Conservation (phyloP, 768 basidiomycete species). For the Daedaleopsis sinensis region DNA sequence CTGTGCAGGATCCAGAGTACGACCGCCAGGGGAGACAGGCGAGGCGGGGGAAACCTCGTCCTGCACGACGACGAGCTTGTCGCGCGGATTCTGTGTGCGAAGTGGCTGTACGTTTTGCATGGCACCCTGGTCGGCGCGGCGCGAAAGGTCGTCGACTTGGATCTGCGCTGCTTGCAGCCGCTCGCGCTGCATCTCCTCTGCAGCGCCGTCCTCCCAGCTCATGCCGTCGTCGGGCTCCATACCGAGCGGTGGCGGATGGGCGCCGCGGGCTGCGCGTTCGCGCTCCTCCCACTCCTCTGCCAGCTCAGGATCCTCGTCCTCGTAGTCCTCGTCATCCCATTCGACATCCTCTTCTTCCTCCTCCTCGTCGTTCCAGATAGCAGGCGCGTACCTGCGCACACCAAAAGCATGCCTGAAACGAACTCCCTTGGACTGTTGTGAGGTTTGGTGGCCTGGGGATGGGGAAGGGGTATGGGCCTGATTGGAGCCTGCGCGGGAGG, state of each 20-base stretch:
- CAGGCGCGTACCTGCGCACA: slow-evolving; percentile 78
- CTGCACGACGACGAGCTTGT: slow-evolving; percentile 40
- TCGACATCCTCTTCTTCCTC: slow-evolving; percentile 58
- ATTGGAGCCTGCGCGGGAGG: slow-evolving; percentile 50
- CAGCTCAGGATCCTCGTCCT: slow-evolving; percentile 70
- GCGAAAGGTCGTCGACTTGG: slow-evolving; percentile 27
- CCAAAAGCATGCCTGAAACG: slow-evolving; percentile 71
- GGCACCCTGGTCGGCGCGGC: slow-evolving; percentile 33
- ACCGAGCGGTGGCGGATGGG: slow-evolving; percentile 27
- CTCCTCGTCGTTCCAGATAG: slow-evolving; percentile 82
- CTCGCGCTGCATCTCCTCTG: slow-evolving; percentile 44
- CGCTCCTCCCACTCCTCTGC: slow-evolving; percentile 57
- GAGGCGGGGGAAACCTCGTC: slow-evolving; percentile 34
- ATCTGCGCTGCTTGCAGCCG: slow-evolving; percentile 17
- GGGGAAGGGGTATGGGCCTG: slow-evolving; percentile 51
- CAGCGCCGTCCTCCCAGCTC: slow-evolving; percentile 80
- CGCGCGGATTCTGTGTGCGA: slow-evolving; percentile 50
- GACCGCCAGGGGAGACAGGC: slow-evolving; percentile 30
- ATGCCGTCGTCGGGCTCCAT: slow-evolving; percentile 85
- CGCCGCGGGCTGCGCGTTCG: slow-evolving; percentile 31
- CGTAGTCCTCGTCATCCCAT: slow-evolving; percentile 70
- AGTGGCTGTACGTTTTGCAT: slow-evolving; percentile 36
- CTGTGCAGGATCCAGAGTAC: slow-evolving; percentile 65
- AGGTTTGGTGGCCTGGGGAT: slow-evolving; percentile 39
- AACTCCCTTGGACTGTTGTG: slow-evolving; percentile 45